These are phyloP conservation scores for Globisporangium heterothallicum DNA, from an alignment of 352 stramenopile genomes.

Conservation along the genomic window DNA sequence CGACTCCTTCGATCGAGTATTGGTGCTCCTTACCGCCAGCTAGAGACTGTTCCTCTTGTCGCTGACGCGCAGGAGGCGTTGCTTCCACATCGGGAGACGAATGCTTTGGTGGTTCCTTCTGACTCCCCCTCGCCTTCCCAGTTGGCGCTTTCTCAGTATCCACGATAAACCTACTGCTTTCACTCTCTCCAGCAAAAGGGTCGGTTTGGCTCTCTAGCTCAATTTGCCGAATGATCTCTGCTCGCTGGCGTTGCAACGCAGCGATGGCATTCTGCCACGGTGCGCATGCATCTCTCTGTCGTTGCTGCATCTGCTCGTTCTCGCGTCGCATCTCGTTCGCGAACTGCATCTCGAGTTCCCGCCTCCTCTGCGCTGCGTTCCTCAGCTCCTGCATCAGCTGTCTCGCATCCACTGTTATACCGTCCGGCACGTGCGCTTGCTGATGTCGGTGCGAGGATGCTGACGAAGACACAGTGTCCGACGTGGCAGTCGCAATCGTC, in stretches of 20 bases:
- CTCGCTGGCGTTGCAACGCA: constrained; percentile 36
- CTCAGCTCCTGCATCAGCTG: constrained; percentile 36
- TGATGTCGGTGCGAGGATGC: neutral
- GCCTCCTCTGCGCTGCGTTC: constrained; percentile 22
- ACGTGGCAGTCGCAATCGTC: constrained; percentile 5
- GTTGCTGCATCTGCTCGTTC: constrained; percentile 11
- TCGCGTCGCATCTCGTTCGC: constrained; percentile 25
- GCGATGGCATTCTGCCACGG: constrained; percentile 33
- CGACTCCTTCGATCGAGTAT: constrained; percentile 55
- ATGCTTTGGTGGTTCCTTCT: neutral
- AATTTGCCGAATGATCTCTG: constrained; percentile 40
- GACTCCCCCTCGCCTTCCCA: neutral
- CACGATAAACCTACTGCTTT: neutral
- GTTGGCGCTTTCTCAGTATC: neutral
- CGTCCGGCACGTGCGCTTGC: neutral
- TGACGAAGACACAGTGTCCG: neutral
- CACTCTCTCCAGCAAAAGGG: neutral
- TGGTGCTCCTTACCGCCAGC: constrained; percentile 18
- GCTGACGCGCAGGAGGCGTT: neutral
- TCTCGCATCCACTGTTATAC: constrained; percentile 16
- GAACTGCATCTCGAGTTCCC: constrained; percentile 33
- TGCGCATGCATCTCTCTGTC: neutral
- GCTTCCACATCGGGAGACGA: neutral
- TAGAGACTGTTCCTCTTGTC: neutral
- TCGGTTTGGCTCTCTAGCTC: constrained; percentile 19